Base-by-base conservation (phyloP, 345 rosid genomes). In the Noccaea caerulescens region DNA sequence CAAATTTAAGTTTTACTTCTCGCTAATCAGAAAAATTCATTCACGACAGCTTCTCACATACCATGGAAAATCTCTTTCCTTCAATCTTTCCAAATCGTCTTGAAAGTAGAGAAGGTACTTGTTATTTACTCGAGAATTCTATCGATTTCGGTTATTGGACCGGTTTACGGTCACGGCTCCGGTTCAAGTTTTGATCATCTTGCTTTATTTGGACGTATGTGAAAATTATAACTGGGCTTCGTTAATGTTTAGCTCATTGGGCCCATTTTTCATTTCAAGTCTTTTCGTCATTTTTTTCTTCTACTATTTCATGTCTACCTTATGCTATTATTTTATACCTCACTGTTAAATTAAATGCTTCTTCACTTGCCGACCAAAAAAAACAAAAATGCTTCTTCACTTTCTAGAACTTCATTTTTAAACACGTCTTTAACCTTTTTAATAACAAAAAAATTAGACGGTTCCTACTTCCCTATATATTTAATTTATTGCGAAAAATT, bases 181-280 rank as follows among this genome's bases (percentile, higher is more conserved):
- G 59, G 33, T 20, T 52, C 30, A 13, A 58, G 38, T 63, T 50
- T 63, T 23, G 27, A 33, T 47, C 8, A n/a, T 44, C 25, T 65
- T 43, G 6, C 14, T 54, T 43, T 42, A 0, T 18, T 14, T 14
- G 36, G 7, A 56, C 43, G 4, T 20, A 37, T 25, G 5, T 33
- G 53, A n/a, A 68, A 32, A 9, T 30, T 30, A 4, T 18, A 34
- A 58, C 7, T 71, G 52, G 75, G 75, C 60, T 30, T 37, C 2
- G 0, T 38, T 4, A 27, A 0, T 13, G 8, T 27, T 38, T 6
- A 58, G 43, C 67, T 20, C 67, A 13, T 27, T 49, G 3, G 74
- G 67, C 58, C 58, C 42, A 36, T 47, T 9, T 39, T 18, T 36
- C 7, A 10, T 34, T 32, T 27, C 27, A 2, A 36, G 13, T 11